phyloP scores from a whole-genome alignment of 2,329 filamentous ascomycete genomes.

The Alternaria consortialis region DNA sequence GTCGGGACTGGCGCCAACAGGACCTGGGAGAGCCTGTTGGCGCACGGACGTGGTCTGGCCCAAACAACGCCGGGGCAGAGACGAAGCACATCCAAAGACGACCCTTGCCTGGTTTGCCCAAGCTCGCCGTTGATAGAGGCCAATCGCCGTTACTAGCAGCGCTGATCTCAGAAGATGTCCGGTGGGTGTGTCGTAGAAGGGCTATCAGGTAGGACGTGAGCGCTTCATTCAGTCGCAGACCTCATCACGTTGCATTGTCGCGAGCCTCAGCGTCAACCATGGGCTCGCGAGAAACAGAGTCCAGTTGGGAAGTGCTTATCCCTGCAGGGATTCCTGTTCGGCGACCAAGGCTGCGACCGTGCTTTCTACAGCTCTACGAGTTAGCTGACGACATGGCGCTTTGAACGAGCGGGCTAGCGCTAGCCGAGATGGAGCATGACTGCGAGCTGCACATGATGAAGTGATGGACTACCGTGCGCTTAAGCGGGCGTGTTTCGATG shows the following conservation, averaged over 20 bases:
- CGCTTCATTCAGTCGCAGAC: conserved; percentile 14
- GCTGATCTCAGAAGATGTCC: conserved; percentile 22
- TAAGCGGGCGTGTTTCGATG: conserved; percentile 35
- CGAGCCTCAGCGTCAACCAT: conserved; percentile 25
- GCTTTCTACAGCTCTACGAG: conserved; percentile 33
- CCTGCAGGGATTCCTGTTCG: conserved; percentile 36
- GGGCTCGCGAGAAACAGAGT: conserved; percentile 16
- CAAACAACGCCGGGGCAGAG: conserved; percentile 36
- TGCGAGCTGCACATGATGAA: conserved; percentile 47
- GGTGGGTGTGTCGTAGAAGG: conserved; percentile 22
- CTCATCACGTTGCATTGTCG: conserved; percentile 27
- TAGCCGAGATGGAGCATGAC: conserved; percentile 39
- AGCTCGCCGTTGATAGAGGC: conserved; percentile 33
- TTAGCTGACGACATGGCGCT: conserved; percentile 41
- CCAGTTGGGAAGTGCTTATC: conserved; percentile 26
- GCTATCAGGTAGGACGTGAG: conserved; percentile 19
- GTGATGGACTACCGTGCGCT: conserved; percentile 29
- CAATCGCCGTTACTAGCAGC: conserved; percentile 29
- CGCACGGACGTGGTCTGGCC: conserved; percentile 50
- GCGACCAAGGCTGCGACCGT: conserved; percentile 42
- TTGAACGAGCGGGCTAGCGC: conserved; percentile 35
- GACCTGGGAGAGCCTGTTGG: conserved; percentile 28
- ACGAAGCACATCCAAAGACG: conserved; percentile 43
- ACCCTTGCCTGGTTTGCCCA: conserved; percentile 28
- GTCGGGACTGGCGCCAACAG: conserved; percentile 49